These are phyloP conservation scores for Didymella lethalis DNA, from an alignment of 2,329 filamentous ascomycete genomes.

Conservation along the genomic window DNA sequence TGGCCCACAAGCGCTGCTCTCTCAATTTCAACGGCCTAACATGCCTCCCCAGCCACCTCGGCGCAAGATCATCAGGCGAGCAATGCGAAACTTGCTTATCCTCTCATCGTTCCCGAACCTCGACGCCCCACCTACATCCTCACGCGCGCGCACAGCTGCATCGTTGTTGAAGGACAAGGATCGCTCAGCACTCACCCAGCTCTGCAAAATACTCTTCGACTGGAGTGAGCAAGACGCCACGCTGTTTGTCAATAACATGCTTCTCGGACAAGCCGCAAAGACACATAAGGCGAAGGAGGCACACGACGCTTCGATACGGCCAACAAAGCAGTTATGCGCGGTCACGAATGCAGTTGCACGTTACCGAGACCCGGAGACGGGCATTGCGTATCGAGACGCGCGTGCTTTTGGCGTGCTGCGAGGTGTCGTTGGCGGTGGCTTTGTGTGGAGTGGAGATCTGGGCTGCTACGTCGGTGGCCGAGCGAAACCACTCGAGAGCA, in stretches of 20 bases:
- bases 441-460: conserved; percentile 81
- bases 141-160: conserved; percentile 61
- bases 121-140: conserved; percentile 50
- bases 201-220: conserved; percentile 55
- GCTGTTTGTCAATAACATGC: conserved; percentile 47
- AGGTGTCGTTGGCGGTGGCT: conserved; percentile 74
- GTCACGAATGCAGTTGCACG: conserved; percentile 83
- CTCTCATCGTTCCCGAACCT: conserved; percentile 56
- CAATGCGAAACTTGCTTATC: conserved; percentile 65
- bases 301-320: conserved; percentile 38
- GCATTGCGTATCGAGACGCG: conserved; percentile 79
- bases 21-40: conserved; percentile 33
- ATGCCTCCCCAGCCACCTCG: conserved; percentile 33
- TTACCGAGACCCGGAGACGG: conserved; percentile 85
- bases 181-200: conserved; percentile 62
- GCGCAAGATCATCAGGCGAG: conserved; percentile 56
- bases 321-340: conserved; percentile 64
- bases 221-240: conserved; percentile 44
- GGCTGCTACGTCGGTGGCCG: conserved; percentile 81
- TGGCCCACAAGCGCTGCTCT: conserved; percentile 33
- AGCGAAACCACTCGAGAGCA: conserved; percentile 42
- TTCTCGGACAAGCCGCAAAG: conserved; percentile 55
- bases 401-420: conserved; percentile 85
- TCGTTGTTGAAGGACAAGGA: conserved; percentile 46
- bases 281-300: conserved; percentile 51